These are phyloP conservation scores for Phytophthora melonis DNA, from an alignment of 352 stramenopile species.

Conservation along the genomic window DNA sequence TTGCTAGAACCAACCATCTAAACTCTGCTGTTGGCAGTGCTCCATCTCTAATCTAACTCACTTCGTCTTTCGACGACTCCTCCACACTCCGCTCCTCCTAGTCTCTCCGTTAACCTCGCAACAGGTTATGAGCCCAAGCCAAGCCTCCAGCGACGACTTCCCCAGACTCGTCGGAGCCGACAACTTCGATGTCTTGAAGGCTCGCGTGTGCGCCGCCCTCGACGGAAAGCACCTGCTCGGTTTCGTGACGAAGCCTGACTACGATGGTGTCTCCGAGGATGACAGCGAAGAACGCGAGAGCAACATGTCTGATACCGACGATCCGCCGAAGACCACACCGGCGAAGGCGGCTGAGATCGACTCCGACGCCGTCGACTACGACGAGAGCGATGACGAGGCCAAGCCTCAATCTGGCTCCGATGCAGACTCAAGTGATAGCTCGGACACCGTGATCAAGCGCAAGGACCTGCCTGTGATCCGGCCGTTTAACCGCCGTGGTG, in stretches of 20 bases:
- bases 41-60: no score
- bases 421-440: neutral
- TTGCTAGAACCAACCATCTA: no score
- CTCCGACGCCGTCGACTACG: neutral
- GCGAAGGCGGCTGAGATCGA: no score
- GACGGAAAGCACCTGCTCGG: constrained; percentile 14
- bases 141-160: constrained; percentile 21
- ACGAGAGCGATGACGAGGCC: neutral
- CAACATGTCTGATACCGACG: neutral
- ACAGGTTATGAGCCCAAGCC: constrained; percentile 23
- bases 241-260: constrained; percentile 1
- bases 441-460: neutral
- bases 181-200: constrained; percentile 17
- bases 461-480: neutral
- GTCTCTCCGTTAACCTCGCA: no score
- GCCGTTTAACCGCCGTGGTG: neutral
- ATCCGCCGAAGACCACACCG: neutral
- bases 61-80: no score
- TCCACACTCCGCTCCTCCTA: no score
- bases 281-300: neutral
- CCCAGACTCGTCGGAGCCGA: constrained; percentile 4
- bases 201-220: constrained; percentile 4
- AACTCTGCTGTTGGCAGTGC: no score
- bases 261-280: constrained; percentile 1
- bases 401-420: neutral